Evolutionary conservation across 176 grass and related monocot species (phyloP), one percentile per base, ranked within the genome.

Genomic region (Zea luxurians): DNA sequence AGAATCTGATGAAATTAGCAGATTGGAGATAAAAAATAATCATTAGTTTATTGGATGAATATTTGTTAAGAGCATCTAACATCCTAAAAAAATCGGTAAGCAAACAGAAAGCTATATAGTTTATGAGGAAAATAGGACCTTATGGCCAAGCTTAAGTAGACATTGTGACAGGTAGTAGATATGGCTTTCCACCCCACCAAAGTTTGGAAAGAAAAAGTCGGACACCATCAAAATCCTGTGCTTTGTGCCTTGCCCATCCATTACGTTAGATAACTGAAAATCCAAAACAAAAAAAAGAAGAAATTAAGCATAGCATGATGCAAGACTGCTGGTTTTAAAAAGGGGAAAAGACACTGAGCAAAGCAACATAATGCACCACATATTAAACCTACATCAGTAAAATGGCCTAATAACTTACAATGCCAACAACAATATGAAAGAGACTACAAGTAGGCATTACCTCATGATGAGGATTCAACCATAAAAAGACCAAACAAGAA

Each of bases 131-230:
- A 74, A 59, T 34, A 46, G 9, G 13, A 97, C 94, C 89, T 97
- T 97, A 71, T 97, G 94, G 46, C 91, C 94, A 61, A 89, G 89
- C 85, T 97, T 90, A 64, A 97, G 94, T 36, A 97, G 83, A 64
- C 94, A 97, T 62, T 97, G 91, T 1, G 94, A 97, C 27, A 97
- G 76, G 79, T 93, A 93, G 70, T 93, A 97, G 86, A 97, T 97
- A 78, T 97, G 94, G 69, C 87, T 93, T 80, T 97, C 94, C 9
- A 97, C 89, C 2, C 94, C 94, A 46, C 94, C 94, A 73, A 97
- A 97, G 78, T 93, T 97, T 40, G 91, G 91, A 74, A 93, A 97
- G 91, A 97, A 93, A 42, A 97, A 97, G 66, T 97, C 94, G 2
- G 94, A 97, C 80, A 97, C 91, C 91, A 97, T 97, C 68, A 97